Conservation (phyloP, 768 basidiomycete genomes). For the Trametes punicea region DNA sequence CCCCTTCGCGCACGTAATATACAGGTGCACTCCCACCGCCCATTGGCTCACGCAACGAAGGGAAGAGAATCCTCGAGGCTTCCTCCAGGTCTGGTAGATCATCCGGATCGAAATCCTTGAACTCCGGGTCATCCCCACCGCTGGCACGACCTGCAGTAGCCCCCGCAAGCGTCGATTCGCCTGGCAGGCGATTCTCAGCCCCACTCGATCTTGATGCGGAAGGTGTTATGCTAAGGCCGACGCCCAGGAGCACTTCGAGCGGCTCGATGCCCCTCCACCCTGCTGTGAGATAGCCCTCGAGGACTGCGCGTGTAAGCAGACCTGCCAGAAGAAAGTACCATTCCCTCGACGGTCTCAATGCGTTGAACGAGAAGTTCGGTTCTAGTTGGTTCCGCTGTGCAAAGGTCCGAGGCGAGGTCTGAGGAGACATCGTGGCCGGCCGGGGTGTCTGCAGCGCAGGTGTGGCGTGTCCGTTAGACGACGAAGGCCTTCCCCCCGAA, state of each 20-base stretch:
- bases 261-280: constrained; percentile 76
- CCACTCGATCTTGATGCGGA: constrained; percentile 1
- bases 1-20: constrained; percentile 37
- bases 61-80: constrained; percentile 69
- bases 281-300: constrained; percentile 81
- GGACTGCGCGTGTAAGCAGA: constrained; percentile 74
- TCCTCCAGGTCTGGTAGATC: constrained; percentile 67
- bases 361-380: constrained; percentile 28
- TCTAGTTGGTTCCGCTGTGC: constrained; percentile 18
- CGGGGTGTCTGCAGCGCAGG: constrained; percentile 8
- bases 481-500: background rate
- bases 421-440: constrained; percentile 19
- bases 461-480: background rate
- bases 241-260: constrained; percentile 66
- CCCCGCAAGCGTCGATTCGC: background rate
- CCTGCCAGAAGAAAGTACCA: constrained; percentile 83
- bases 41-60: constrained; percentile 32
- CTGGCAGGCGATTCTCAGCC: background rate
- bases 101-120: constrained; percentile 68
- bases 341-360: constrained; percentile 63
- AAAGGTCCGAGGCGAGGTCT: constrained; percentile 21
- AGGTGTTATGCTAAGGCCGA: constrained; percentile 45
- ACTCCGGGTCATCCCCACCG: constrained; percentile 33
- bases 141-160: constrained; percentile 9
- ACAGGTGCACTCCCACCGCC: constrained; percentile 34